Percentiles rank a stretch among this genome's conserved stretches.
Evolutionary conservation across 2,329 filamentous ascomycete genomes (phyloP).

Genomic region (Aspergillus arachidicola): DNA sequence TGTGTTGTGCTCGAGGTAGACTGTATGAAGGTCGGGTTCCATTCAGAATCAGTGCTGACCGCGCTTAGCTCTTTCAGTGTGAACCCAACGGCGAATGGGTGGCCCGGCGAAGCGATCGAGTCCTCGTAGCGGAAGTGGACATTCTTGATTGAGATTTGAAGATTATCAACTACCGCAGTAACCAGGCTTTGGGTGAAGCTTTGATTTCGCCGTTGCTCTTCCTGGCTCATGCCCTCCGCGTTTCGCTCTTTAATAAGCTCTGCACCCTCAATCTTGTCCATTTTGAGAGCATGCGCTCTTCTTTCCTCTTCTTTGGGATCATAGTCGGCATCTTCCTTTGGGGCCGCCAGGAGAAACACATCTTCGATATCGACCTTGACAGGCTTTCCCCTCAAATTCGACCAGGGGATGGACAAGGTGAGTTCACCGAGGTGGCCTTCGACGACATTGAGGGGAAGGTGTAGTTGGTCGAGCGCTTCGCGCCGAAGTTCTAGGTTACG

Average conservation of each 20-base stretch:
- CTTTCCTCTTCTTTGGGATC: constrained; percentile 89
- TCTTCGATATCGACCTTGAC: constrained; percentile 95
- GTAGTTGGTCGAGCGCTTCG: constrained; percentile 95
- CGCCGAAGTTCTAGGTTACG: constrained; percentile 87
- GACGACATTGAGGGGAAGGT: constrained; percentile 92
- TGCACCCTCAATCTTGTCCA: constrained; percentile 96
- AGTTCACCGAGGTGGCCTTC: constrained; percentile 92
- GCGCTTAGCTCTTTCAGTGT: constrained; percentile 97
- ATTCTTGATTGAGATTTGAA: constrained; percentile 97
- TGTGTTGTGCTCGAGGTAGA: constrained; percentile 80
- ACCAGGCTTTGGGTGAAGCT: constrained; percentile 94
- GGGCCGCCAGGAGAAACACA: constrained; percentile 92
- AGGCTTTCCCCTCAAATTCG: constrained; percentile 89
- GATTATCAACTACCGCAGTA: constrained; percentile 96
- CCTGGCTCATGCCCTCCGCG: constrained; percentile 87
- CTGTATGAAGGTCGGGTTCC: constrained; percentile 95
- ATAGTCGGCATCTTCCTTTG: constrained; percentile 92
- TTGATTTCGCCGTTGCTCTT: constrained; percentile 97
- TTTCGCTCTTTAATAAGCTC: constrained; percentile 91
- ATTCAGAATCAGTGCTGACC: constrained; percentile 90
- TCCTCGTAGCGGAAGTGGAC: constrained; percentile 99
- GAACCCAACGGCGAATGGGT: constrained; percentile 90
- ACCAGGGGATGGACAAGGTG: constrained; percentile 94
- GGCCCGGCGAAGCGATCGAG: constrained; percentile 89
- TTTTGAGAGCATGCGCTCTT: constrained; percentile 87